Evolutionary conservation across 352 stramenopile species (phyloP).

Genomic region (Globisporangium recalcitrans): DNA sequence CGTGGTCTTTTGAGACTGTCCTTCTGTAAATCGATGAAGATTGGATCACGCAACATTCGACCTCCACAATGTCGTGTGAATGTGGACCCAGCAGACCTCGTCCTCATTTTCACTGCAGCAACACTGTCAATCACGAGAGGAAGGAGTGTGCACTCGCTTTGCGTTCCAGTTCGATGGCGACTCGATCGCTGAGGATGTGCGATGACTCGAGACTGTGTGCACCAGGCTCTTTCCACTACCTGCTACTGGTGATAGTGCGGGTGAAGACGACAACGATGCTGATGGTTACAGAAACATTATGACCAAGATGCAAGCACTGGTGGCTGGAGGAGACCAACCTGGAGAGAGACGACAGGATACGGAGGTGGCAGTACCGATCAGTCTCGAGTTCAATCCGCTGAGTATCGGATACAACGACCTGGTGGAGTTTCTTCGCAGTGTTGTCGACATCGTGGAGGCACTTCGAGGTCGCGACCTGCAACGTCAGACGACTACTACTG

Average conservation of each 20-base stretch:
- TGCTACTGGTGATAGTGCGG: neutral
- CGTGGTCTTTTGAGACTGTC: no score
- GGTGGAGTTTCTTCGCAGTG: neutral
- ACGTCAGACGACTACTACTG: neutral
- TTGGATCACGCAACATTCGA: no score
- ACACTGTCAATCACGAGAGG: neutral
- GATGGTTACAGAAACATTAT: neutral
- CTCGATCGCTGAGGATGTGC: slow-evolving; percentile 8
- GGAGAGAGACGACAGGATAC: neutral
- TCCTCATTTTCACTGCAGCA: neutral
- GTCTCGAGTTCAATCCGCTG: slow-evolving; percentile 3
- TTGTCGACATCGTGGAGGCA: neutral
- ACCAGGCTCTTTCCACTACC: neutral
- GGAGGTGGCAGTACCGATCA: neutral
- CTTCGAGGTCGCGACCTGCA: neutral
- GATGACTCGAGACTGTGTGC: slow-evolving; percentile 2
- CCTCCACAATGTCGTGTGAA: no score
- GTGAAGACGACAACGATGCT: neutral
- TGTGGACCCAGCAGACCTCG: neutral
- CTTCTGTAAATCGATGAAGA: no score
- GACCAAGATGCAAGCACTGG: neutral
- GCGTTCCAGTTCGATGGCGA: slow-evolving; percentile 7
- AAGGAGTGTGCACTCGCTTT: neutral
- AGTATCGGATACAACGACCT: neutral
- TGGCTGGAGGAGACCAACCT: neutral